Percentiles rank a stretch among this genome's conserved stretches.
phyloP scores from a whole-genome alignment of 2,329 filamentous ascomycete genomes.

The Cryphonectria japonica region DNA sequence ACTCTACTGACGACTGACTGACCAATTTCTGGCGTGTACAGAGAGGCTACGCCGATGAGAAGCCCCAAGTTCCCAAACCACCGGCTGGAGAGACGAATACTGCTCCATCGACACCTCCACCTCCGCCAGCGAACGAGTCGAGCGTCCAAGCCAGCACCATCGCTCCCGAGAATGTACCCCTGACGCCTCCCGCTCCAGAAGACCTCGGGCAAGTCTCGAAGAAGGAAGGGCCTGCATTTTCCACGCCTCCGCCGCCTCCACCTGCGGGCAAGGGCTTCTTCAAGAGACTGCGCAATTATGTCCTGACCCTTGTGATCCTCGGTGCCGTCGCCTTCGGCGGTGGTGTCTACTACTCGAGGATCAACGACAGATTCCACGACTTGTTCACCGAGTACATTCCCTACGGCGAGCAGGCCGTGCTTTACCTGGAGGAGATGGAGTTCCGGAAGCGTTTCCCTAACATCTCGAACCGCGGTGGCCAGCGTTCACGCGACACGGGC shows the following conservation, averaged over 20 bases:
- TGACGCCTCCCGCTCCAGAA: constrained; percentile 46
- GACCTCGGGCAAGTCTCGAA: constrained; percentile 22
- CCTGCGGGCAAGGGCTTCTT: constrained; percentile 62
- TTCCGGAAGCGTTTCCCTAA: constrained; percentile 82
- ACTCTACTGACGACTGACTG: constrained; percentile 26
- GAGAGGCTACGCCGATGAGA: constrained; percentile 62
- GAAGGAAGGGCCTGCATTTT: constrained; percentile 36
- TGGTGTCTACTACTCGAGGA: constrained; percentile 88
- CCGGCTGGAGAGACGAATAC: constrained; percentile 59
- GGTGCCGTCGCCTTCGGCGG: constrained; percentile 80
- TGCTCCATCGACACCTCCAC: constrained; percentile 49
- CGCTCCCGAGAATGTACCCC: constrained; percentile 43
- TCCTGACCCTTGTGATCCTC: constrained; percentile 77
- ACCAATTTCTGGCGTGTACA: constrained; percentile 36
- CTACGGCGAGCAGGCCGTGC: constrained; percentile 89
- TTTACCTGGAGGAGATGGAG: constrained; percentile 94
- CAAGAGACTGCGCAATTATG: constrained; percentile 75
- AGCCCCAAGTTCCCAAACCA: constrained; percentile 52
- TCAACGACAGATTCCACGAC: constrained; percentile 98
- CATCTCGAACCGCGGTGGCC: constrained; percentile 48
- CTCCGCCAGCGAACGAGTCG: constrained; percentile 40
- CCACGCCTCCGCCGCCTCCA: constrained; percentile 42
- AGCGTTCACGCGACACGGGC: constrained; percentile 60
- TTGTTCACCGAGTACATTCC: constrained; percentile 96
- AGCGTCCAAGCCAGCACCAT: constrained; percentile 45